A percentile compares a stretch with the other conserved stretches of the same genome.
Evolutionary conservation across 345 rosid species (phyloP).

Genomic region (Citrus unshiu): DNA sequence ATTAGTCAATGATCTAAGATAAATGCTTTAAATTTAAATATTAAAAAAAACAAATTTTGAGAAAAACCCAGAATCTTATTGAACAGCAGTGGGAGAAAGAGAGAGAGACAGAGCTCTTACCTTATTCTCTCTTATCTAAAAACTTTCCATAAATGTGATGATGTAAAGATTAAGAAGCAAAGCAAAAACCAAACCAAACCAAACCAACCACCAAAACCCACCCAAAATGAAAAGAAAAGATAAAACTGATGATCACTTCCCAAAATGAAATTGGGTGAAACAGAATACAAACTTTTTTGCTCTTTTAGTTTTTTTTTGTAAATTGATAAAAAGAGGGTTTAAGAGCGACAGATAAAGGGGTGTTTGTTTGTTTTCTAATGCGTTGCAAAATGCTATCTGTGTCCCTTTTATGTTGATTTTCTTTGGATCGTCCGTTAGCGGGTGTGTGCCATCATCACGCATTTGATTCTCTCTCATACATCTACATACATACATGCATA

Average conservation of each 20-base stretch:
- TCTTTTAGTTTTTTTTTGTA: neutral
- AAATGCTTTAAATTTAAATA: neutral
- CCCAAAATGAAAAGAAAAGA: neutral
- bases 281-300: neutral
- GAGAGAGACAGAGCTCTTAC: neutral
- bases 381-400: neutral
- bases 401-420: neutral
- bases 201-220: too few relatives aligned
- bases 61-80: neutral
- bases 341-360: neutral
- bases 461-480: too few relatives aligned
- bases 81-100: neutral
- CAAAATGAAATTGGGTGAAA: neutral
- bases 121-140: neutral
- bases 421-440: neutral
- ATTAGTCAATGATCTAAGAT: neutral
- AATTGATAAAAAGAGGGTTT: neutral
- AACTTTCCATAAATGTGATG: neutral
- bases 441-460: neutral
- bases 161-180: neutral
- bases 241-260: neutral
- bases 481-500: neutral
- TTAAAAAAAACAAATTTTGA: neutral
- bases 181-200: neutral
- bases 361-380: neutral